Base-by-base conservation (phyloP, 805 yeast genomes). In the Torulaspora franciscae region DNA sequence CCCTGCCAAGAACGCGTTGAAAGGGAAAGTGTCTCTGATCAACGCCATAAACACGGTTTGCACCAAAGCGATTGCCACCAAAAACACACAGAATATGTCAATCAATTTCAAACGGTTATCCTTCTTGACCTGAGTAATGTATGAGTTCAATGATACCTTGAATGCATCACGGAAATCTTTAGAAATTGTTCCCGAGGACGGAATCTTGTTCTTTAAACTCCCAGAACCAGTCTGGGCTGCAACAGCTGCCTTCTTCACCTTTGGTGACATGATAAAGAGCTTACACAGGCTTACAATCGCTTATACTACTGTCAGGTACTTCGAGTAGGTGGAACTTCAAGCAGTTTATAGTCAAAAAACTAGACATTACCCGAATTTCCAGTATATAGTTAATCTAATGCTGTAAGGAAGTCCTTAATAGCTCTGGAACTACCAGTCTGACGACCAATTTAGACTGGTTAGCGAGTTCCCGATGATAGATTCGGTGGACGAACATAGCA, bases 1-100 rank as follows among this genome's bases (percentile, higher is more conserved):
- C 1, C 98, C 98, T 15, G 95, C 91, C 48, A 93, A 74, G 62
- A 93, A 93, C 19, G 96, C 98, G 68, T 93, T 93, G 76, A 93
- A 93, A 13, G 99, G 99, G 76, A 84, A 93, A 57, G 79, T 87
- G 29, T 65, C 68, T 40, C 97, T 95, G 37, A 89, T 79, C 10
- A 88, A 49, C 33, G 82, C 55, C 53, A 85, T 85, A 65, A 89
- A 91, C 3, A 73, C 68, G 61, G 89, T 88, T 67, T 93, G 98
- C 24, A 85, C 65, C 1, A 76, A 68, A 1, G 95, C 99, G 48
- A 87, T 70, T 0, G 71, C 66, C 13, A 91, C 90, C 47, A 91
- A 67, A 54, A 85, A 89, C 22, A 65, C 77, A 59, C 91, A 73
- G 60, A 90, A 93, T 10, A 74, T 55, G 64, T 93, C 98, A 53